Percentiles rank a stretch among this genome's conserved stretches.
phyloP scores from a whole-genome alignment of 805 yeast genomes.

The Lipomyces orientalis region DNA sequence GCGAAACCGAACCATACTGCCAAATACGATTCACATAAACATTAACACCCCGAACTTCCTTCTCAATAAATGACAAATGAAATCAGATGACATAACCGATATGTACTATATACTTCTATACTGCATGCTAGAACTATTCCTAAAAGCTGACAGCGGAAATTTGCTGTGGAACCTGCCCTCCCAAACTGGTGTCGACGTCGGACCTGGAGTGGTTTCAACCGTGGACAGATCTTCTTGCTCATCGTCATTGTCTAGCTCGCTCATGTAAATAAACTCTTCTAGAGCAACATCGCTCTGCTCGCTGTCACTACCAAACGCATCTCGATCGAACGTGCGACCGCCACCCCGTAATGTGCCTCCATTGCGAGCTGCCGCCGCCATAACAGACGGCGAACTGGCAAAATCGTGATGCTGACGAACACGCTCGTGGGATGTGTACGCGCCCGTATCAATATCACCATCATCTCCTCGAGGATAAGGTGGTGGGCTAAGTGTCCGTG shows the following conservation, averaged over 20 bases:
- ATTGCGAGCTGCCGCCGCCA: slow-evolving; percentile 39
- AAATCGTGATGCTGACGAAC: slow-evolving; percentile 3
- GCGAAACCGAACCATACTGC: slow-evolving; percentile 1
- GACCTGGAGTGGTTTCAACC: slow-evolving; percentile 17
- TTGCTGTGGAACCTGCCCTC: slow-evolving; percentile 51
- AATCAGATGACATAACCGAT: neutral
- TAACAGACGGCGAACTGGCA: slow-evolving; percentile 23
- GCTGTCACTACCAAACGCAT: slow-evolving; percentile 44
- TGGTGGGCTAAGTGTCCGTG: slow-evolving; percentile 74
- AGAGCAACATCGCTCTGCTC: slow-evolving; percentile 54
- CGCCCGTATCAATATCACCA: slow-evolving; percentile 4
- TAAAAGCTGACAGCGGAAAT: slow-evolving; percentile 87
- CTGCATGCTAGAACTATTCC: slow-evolving; percentile 67
- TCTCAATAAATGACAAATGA: slow-evolving; percentile 1
- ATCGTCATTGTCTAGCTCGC: slow-evolving; percentile 80
- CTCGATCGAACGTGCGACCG: slow-evolving; percentile 13
- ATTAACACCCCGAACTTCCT: slow-evolving; percentile 6
- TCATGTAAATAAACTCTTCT: slow-evolving; percentile 86
- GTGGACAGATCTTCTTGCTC: slow-evolving; percentile 52
- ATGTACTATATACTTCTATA: slow-evolving; percentile 27
- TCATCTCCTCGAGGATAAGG: slow-evolving; percentile 30
- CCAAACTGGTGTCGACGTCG: slow-evolving; percentile 47
- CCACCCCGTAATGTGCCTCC: slow-evolving; percentile 1
- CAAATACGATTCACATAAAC: slow-evolving; percentile 9
- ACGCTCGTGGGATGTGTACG: neutral